These are phyloP conservation scores for Rutstroemia sp. DNA, from an alignment of 2,329 filamentous ascomycete species.

Conservation along the genomic window DNA sequence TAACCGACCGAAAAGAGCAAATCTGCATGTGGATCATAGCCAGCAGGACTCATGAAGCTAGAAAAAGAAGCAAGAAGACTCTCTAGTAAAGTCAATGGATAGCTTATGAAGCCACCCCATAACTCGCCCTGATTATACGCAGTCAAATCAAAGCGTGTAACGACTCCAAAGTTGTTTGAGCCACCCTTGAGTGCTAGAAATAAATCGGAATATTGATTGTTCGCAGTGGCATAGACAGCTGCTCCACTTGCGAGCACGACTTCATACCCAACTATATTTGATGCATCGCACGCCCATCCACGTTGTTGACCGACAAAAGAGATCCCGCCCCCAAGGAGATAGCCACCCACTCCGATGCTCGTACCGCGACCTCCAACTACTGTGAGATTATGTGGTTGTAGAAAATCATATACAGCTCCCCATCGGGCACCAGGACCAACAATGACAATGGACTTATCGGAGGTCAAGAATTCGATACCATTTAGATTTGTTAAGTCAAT, in stretches of 20 bases:
- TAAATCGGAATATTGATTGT: not conserved
- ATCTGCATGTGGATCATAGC: not conserved
- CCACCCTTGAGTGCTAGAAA: constrained; percentile 28
- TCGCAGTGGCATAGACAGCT: not conserved
- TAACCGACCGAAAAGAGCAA: not conserved
- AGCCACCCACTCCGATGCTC: constrained; percentile 13
- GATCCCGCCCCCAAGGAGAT: constrained; percentile 8
- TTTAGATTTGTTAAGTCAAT: constrained; percentile 15
- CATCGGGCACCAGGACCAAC: constrained; percentile 18
- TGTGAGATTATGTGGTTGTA: constrained; percentile 12
- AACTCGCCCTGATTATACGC: constrained; percentile 7
- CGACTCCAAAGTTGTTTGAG: constrained; percentile 22
- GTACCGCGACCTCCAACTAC: constrained; percentile 14
- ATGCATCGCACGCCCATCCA: constrained; percentile 13
- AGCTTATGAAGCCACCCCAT: constrained; percentile 4
- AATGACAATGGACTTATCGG: constrained; percentile 1
- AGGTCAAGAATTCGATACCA: not conserved
- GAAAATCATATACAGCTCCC: constrained; percentile 13
- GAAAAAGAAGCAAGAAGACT: not conserved
- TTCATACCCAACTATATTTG: constrained; percentile 15
- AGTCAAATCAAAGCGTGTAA: constrained; percentile 35
- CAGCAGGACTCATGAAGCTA: not conserved
- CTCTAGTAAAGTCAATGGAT: not conserved
- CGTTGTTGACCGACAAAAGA: constrained; percentile 11
- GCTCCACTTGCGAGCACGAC: not conserved